Evolutionary conservation across 148 eudicot genomes (phyloP), one percentile per base, ranked within the genome.

Genomic region (Chenopodium quinoa): DNA sequence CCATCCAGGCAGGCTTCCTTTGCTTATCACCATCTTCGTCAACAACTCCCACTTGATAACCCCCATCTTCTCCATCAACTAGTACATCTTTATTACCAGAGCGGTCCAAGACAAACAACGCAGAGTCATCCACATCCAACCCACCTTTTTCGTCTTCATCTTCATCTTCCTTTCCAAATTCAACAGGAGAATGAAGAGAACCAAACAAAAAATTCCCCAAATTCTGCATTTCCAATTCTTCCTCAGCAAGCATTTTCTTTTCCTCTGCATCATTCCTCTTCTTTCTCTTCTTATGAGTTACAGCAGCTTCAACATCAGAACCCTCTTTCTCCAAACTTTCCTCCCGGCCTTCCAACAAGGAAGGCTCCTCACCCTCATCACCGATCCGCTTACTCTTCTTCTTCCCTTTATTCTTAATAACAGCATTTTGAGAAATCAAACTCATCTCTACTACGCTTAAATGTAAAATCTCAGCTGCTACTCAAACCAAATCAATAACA

Each of bases 1-100:
- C 98, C 20, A 90, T 86, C 98, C 98, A 95, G 29, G 80, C 97
- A 76, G 97, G 93, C 79, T 92, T 93, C 86, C 91, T 82, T 84
- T 89, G 75, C 86, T 71, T 75, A 58, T 58, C 78, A 0, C 76
- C 86, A 71, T 76, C 87, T 31, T 84, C 90, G 25, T 86, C 88
- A 65, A 52, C 80, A 81, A 34, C 48, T 16, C 80, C 89, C 62
- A 81, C 87, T 3, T 40, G 66, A 22, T 83, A 73, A 0, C 68
- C 83, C 20, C 17, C 54, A 68, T 89, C 91, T 78, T 88, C 93
- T 37, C 89, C 92, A 80, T 85, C 82, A 73, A 84, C 86, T 2
- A 90, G 77, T 58, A 89, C 20, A 16, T 13, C 68, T 31, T 78
- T 80, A 81, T 83, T 78, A 14, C 91, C 94, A 75, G 92, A 81